Conservation (phyloP, 371 early-diverging fungal species). For the Entomophthora muscae region DNA sequence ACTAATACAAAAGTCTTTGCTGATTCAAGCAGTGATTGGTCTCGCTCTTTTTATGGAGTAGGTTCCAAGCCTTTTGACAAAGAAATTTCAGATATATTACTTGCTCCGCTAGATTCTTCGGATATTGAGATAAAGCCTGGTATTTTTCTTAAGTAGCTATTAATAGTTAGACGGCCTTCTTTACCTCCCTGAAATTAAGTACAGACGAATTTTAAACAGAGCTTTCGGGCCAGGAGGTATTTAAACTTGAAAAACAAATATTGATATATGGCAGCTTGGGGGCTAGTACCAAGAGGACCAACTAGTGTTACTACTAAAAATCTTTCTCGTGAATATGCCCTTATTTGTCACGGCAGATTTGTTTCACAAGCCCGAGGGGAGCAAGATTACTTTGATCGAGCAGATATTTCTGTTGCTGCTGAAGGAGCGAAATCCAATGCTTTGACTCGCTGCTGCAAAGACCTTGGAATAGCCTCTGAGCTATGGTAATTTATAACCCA, state of each 20-base stretch:
- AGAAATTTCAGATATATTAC: constrained; percentile 47
- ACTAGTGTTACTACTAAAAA: constrained; percentile 59
- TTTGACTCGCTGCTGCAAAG: constrained; percentile 93
- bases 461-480: constrained; percentile 83
- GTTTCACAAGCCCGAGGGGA: constrained; percentile 91
- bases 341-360: constrained; percentile 71
- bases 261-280: constrained; percentile 41
- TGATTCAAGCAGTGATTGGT: constrained; percentile 23
- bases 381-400: constrained; percentile 67
- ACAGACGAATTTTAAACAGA: constrained; percentile 78
- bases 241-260: constrained; percentile 8
- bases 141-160: constrained; percentile 12
- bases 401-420: constrained; percentile 62
- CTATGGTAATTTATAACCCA: constrained; percentile 42
- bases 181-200: constrained; percentile 92
- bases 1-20: background rate
- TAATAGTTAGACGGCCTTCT: constrained; percentile 57
- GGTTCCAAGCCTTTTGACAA: constrained; percentile 48
- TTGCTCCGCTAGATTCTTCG: constrained; percentile 41
- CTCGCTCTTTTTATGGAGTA: constrained; percentile 51
- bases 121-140: constrained; percentile 91
- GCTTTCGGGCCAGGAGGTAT: constrained; percentile 93
- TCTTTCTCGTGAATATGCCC: constrained; percentile 81
- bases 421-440: constrained; percentile 92
- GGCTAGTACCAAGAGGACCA: constrained; percentile 80